These are phyloP conservation scores for Fusarium pseudonygamai DNA, from an alignment of 2,329 filamentous ascomycete species.

Conservation along the genomic window DNA sequence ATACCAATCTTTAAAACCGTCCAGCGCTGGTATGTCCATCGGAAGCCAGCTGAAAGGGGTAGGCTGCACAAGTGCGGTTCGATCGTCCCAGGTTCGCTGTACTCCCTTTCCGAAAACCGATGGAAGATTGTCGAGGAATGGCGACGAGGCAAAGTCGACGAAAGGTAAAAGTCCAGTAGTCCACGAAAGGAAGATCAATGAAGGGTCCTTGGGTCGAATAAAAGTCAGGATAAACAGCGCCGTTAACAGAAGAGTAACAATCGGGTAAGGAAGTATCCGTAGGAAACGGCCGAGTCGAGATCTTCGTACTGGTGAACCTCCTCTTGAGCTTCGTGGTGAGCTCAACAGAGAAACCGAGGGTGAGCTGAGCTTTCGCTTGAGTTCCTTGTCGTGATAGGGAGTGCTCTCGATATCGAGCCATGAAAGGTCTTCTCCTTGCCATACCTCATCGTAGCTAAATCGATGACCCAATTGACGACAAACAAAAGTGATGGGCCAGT, in stretches of 20 bases:
- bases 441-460: not conserved
- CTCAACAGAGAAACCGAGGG: not conserved
- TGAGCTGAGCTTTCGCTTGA: not conserved
- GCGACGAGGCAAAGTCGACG: constrained; percentile 46
- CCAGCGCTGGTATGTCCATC: constrained; percentile 9
- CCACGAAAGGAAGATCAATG: constrained; percentile 49
- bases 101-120: constrained; percentile 36
- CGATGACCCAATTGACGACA: not conserved
- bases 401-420: constrained; percentile 37
- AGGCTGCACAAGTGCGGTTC: constrained; percentile 40
- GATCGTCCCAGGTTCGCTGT: constrained; percentile 39
- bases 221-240: not conserved
- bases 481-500: constrained; percentile 32
- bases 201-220: constrained; percentile 42
- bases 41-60: constrained; percentile 41
- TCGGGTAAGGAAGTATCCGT: not conserved
- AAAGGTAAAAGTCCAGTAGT: constrained; percentile 46
- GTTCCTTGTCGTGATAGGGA: not conserved
- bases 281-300: not conserved
- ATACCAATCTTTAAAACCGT: constrained; percentile 44
- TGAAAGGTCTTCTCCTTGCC: constrained; percentile 10
- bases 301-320: not conserved
- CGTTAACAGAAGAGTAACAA: constrained; percentile 26
- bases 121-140: constrained; percentile 36
- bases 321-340: not conserved